A percentile compares a stretch with the other conserved stretches of the same genome.
These are phyloP conservation scores for Syncephalastrum racemosum DNA, from an alignment of 371 early-diverging fungal genomes.

Conservation along the genomic window DNA sequence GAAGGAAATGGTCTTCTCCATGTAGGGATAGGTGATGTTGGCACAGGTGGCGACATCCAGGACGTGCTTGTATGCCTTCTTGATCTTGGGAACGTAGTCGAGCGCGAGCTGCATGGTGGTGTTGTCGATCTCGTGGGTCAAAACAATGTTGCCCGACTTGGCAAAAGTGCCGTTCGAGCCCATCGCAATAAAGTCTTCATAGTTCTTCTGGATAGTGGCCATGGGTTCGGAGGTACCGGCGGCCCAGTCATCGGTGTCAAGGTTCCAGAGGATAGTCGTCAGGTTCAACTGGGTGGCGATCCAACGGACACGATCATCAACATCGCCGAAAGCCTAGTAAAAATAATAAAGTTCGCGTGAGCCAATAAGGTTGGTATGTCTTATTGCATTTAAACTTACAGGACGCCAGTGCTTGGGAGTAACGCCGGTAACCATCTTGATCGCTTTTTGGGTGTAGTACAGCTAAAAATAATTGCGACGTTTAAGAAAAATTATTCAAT, in stretches of 20 bases:
- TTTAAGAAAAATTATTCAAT: too few species aligned
- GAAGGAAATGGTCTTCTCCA: constrained; percentile 36
- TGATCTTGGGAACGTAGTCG: constrained; percentile 47
- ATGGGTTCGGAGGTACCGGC: constrained; percentile 45
- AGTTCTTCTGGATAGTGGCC: constrained; percentile 32
- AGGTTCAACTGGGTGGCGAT: constrained; percentile 55
- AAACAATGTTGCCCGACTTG: constrained; percentile 42
- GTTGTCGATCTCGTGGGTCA: constrained; percentile 59
- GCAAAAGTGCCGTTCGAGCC: constrained; percentile 48
- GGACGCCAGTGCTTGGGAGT: constrained; percentile 53
- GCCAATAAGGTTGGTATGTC: constrained; percentile 10
- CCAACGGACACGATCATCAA: constrained; percentile 68
- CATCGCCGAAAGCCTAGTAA: constrained; percentile 53
- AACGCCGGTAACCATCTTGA: constrained; percentile 55
- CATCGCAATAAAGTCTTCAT: constrained; percentile 42
- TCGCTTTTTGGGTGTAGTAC: constrained; percentile 67
- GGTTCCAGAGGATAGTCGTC: constrained; percentile 51
- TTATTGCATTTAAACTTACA: constrained; percentile 24
- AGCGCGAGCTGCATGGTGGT: constrained; percentile 49
- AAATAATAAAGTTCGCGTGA: constrained; percentile 12
- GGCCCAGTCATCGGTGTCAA: constrained; percentile 59
- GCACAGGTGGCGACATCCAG: constrained; percentile 53
- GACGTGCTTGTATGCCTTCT: constrained; percentile 45
- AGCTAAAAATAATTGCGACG: constrained; percentile 15
- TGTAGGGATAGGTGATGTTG: constrained; percentile 56